A percentile compares a stretch with the other conserved stretches of the same genome.
Conservation (phyloP, 371 early-diverging fungal species). For the Quaeritorhiza haematococci region DNA sequence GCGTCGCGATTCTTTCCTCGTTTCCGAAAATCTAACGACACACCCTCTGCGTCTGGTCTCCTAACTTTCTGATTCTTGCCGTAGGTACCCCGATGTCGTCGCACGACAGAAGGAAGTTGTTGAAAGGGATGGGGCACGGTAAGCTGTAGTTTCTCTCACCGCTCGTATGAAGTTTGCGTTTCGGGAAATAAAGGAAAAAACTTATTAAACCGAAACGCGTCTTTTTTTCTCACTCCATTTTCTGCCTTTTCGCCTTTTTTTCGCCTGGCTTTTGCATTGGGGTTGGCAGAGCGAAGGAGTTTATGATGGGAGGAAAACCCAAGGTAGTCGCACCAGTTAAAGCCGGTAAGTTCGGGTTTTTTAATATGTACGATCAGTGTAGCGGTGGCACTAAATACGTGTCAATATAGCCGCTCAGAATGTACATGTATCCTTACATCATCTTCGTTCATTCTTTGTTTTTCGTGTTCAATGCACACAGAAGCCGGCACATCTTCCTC, state of each 20-base stretch:
- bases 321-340: constrained; percentile 2
- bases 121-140: constrained; percentile 10
- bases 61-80: constrained; percentile 16
- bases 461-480: not conserved
- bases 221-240: no score
- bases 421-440: not conserved
- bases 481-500: constrained; percentile 1
- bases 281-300: no score
- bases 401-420: not conserved
- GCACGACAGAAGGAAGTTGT: constrained; percentile 10
- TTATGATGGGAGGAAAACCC: no score
- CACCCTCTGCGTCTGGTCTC: no score
- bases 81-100: constrained; percentile 17
- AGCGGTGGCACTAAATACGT: not conserved
- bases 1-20: no score
- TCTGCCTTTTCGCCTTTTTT: no score
- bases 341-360: not conserved
- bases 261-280: constrained; percentile 2
- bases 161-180: constrained; percentile 4
- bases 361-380: not conserved
- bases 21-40: no score
- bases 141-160: not conserved
- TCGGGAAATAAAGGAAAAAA: constrained; percentile 1
- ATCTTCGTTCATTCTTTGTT: not conserved
- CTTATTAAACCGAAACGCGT: not conserved